Percentiles rank a stretch among this genome's conserved stretches.
phyloP scores from a whole-genome alignment of 176 grass and related monocot species.

The Lolium multiflorum region DNA sequence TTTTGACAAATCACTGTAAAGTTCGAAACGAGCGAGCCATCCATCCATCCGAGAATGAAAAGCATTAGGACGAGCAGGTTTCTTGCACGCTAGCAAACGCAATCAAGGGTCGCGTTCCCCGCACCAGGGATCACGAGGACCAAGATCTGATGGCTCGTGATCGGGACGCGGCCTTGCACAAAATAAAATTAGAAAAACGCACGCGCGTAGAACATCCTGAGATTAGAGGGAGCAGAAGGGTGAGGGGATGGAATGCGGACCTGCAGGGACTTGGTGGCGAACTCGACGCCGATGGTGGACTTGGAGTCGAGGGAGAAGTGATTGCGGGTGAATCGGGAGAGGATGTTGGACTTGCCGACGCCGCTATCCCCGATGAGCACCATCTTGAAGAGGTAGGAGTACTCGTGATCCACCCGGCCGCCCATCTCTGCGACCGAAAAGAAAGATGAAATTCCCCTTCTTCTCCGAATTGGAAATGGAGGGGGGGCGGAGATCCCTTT shows the following conservation, averaged over 20 bases:
- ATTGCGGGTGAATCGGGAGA: constrained; percentile 87
- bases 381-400: constrained; percentile 92
- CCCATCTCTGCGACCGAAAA: constrained; percentile 38
- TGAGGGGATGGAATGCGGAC: constrained; percentile 31
- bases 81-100: not conserved
- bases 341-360: constrained; percentile 89
- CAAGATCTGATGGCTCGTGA: constrained; percentile 38
- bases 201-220: not conserved
- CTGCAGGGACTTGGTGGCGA: constrained; percentile 82
- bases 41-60: not conserved
- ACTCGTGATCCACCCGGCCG: constrained; percentile 81
- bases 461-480: not conserved
- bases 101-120: constrained; percentile 11
- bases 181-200: not conserved
- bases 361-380: constrained; percentile 88
- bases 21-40: not conserved
- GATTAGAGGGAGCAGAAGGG: not conserved
- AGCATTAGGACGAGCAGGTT: not conserved
- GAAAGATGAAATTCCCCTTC: not conserved
- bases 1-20: not conserved
- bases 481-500: not conserved
- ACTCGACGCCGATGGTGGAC: constrained; percentile 91
- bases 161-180: constrained; percentile 11
- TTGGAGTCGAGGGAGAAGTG: constrained; percentile 91
- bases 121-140: constrained; percentile 7